Base-by-base conservation (phyloP, 2,329 filamentous ascomycete genomes). In the Botryotinia globosa region DNA sequence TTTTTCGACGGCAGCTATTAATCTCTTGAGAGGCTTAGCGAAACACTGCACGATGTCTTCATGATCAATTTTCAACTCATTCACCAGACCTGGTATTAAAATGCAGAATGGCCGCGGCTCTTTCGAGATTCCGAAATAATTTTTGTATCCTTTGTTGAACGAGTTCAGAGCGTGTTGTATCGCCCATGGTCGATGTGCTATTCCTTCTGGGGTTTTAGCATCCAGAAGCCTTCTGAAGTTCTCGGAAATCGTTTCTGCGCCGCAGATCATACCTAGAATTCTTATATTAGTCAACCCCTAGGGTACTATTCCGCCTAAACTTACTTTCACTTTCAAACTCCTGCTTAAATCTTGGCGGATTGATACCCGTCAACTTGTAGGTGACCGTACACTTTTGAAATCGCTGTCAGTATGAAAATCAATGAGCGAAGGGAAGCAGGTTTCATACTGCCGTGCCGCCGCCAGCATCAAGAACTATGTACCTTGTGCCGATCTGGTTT, bases 231-330 rank as follows among this genome's bases (percentile, higher is more conserved):
- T 29, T 32, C 25, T 32, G 39, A 69, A 61, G 3, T 61, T n/a
- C 14, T 69, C 51, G 18, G 67, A 69, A 45, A 69, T 69, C 9
- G 67, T 69, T 42, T 69, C 67, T 34, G 67, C 51, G 34, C 67
- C 67, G 34, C 67, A 69, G 18, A 69, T 69, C 9, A 69, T 44
- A 61, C 67, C 67, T 69, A 34, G 7, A 54, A 56, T 56, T 18
- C 34, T 68, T 65, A 32, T 5, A 25, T 51, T 51, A 51, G 22
- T 44, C n/a, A 29, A 29, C 12, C 9, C 10, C 25, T 14, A 25
- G 48, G 48, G 10, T 6, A n/a, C 4, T 51, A 44, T 42, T 12
- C 44, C 5, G n/a, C 14, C n/a, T 32, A 39, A 22, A 37, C 54
- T 42, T 45, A 69, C 67, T 69, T 37, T 69, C 34, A 37, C 67